These are phyloP conservation scores for Ogataea corticis DNA, from an alignment of 805 yeast genomes.

Conservation along the genomic window DNA sequence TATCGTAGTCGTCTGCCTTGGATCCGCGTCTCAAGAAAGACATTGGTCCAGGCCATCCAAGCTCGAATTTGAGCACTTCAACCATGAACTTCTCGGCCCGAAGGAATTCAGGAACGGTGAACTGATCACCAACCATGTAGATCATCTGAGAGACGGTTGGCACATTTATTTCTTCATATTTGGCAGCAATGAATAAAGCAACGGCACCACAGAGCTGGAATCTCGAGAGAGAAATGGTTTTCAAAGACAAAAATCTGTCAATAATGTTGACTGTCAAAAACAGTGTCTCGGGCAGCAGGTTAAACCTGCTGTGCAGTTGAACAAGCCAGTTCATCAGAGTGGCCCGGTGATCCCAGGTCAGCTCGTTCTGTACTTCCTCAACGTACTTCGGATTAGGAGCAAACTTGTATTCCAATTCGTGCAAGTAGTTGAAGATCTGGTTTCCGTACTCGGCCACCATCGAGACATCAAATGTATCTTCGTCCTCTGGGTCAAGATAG, in stretches of 20 bases:
- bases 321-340: conserved; percentile 89
- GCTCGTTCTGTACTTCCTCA: conserved; percentile 73
- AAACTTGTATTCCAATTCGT: conserved; percentile 67
- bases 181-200: conserved; percentile 85
- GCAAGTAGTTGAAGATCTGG: conserved; percentile 80
- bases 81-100: conserved; percentile 80
- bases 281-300: conserved; percentile 82
- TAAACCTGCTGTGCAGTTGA: conserved; percentile 80
- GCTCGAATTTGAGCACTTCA: conserved; percentile 68
- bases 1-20: conserved; percentile 87
- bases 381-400: conserved; percentile 75
- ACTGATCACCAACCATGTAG: conserved; percentile 82
- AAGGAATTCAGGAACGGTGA: conserved; percentile 71
- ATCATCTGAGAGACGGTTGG: conserved; percentile 88
- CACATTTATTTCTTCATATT: conserved; percentile 85
- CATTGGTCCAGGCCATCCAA: conserved; percentile 88
- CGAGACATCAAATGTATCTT: conserved; percentile 79
- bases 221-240: conserved; percentile 74
- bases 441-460: conserved; percentile 93
- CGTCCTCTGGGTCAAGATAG: conserved; percentile 69
- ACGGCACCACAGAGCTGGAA: conserved; percentile 96
- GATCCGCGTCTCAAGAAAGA: conserved; percentile 85
- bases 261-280: conserved; percentile 79
- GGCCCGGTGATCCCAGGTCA: conserved; percentile 71
- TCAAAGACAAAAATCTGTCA: conserved; percentile 77